Conservation (phyloP, 768 basidiomycete genomes). For the Mycena pura region DNA sequence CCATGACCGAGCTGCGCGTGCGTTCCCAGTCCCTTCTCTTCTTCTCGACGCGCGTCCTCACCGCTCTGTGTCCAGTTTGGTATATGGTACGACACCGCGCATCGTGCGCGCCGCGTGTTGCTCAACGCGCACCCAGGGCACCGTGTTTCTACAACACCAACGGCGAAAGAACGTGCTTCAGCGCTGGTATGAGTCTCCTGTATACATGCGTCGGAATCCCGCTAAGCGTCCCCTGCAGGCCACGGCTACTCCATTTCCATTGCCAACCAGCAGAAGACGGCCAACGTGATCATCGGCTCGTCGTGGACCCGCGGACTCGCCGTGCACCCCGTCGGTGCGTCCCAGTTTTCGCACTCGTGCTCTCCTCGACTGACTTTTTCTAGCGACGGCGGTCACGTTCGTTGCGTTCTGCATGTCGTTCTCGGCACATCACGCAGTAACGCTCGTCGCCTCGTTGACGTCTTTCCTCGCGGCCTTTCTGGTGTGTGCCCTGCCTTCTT, state of each 20-base stretch:
- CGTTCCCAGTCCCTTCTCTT: slow-evolving; percentile 38
- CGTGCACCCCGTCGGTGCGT: slow-evolving; percentile 77
- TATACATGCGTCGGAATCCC: background rate
- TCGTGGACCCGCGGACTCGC: slow-evolving; percentile 80
- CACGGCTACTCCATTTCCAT: slow-evolving; percentile 63
- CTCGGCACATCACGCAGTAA: slow-evolving; percentile 61
- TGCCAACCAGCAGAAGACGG: slow-evolving; percentile 42
- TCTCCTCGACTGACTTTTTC: background rate
- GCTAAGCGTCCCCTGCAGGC: slow-evolving; percentile 40
- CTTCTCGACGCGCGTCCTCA: slow-evolving; percentile 4
- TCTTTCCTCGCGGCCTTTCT: slow-evolving; percentile 75
- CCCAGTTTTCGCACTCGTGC: background rate
- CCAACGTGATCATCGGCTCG: slow-evolving; percentile 50
- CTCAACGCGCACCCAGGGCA: slow-evolving; percentile 50
- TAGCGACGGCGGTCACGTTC: slow-evolving; percentile 63
- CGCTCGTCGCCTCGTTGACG: slow-evolving; percentile 67
- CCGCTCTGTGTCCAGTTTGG: slow-evolving; percentile 60
- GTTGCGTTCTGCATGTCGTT: slow-evolving; percentile 69
- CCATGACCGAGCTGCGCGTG: slow-evolving; percentile 60
- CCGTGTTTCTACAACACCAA: slow-evolving; percentile 59
- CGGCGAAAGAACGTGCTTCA: slow-evolving; percentile 55
- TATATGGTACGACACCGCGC: slow-evolving; percentile 60
- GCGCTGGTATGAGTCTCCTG: slow-evolving; percentile 46
- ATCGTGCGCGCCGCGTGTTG: slow-evolving; percentile 2
- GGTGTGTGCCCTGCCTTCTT: slow-evolving; percentile 6